Conservation (phyloP, 768 basidiomycete genomes). For the Rhodotorula babjevae region DNA sequence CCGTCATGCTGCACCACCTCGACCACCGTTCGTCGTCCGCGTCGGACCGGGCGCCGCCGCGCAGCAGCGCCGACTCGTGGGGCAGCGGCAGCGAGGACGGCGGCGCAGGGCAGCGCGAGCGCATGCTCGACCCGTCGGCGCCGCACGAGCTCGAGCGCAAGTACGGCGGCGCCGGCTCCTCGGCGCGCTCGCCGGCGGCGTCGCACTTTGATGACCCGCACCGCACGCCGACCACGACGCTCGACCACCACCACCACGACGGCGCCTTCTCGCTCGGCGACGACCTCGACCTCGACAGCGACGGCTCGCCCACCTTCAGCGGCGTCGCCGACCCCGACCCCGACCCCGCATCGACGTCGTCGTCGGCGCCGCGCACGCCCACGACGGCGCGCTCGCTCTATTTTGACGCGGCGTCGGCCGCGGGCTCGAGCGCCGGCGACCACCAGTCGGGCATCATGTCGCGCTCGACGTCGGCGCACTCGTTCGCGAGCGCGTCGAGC, state of each 20-base stretch:
- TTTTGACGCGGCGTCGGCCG: constrained; percentile 9
- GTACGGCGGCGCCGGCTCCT: background rate
- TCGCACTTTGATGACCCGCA: background rate
- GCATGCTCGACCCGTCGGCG: background rate
- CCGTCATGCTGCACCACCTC: constrained; percentile 6
- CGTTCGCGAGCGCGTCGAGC: background rate
- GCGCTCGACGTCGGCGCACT: constrained; percentile 2
- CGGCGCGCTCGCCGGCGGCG: background rate
- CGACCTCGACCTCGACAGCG: background rate
- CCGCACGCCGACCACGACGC: background rate
- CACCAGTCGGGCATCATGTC: background rate
- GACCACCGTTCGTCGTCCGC: background rate
- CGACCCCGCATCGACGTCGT: too few species aligned
- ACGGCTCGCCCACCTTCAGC: background rate
- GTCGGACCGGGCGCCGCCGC: background rate
- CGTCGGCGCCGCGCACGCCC: background rate
- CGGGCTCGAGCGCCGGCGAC: background rate
- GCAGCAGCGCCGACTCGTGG: background rate
- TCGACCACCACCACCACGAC: too few species aligned
- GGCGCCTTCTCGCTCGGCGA: too few species aligned
- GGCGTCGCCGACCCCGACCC: too few species aligned
- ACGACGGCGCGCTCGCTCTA: constrained; percentile 1
- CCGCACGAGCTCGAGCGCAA: too few species aligned
- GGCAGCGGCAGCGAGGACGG: background rate
- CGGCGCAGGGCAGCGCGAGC: background rate